Evolutionary conservation across 140 eudicot genomes (phyloP).

Genomic region (Erigeron philadelphicus): DNA sequence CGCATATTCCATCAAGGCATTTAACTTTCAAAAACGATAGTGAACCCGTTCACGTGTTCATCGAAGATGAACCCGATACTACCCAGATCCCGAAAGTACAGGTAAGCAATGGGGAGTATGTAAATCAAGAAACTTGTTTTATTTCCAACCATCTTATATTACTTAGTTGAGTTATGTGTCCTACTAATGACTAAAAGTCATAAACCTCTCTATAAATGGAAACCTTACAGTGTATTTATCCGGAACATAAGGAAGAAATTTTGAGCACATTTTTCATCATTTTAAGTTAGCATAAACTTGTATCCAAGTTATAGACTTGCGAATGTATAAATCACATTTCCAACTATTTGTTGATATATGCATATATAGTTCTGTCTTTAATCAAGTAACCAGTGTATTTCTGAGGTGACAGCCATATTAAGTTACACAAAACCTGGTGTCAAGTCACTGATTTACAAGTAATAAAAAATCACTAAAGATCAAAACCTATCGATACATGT

Average conservation of each 20-base stretch:
- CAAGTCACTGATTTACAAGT: too few species aligned
- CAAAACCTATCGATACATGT: too few species aligned
- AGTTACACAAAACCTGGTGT: too few species aligned
- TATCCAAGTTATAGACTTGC: too few species aligned
- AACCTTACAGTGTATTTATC: slow-evolving; percentile 27
- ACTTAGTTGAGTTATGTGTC: slow-evolving; percentile 23
- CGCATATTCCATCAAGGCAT: slow-evolving; percentile 64
- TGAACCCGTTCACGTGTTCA: slow-evolving; percentile 9
- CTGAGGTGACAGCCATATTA: too few species aligned
- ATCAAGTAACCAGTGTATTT: too few species aligned
- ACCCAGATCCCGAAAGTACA: slow-evolving; percentile 6
- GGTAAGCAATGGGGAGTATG: slow-evolving; percentile 22
- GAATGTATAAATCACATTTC: too few species aligned
- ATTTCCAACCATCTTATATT: slow-evolving; percentile 22
- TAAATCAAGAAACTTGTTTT: slow-evolving; percentile 32
- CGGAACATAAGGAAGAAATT: slow-evolving; percentile 26
- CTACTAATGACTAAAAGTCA: slow-evolving; percentile 18
- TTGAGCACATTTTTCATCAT: slow-evolving; percentile 10
- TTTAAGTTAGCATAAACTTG: too few species aligned
- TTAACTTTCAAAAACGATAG: slow-evolving; percentile 72
- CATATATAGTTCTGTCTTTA: too few species aligned
- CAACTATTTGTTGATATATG: too few species aligned
- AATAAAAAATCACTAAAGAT: too few species aligned
- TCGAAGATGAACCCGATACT: slow-evolving; percentile 11
- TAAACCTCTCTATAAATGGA: slow-evolving; percentile 15